These are phyloP conservation scores for Spencermartinsiella europaea DNA, from an alignment of 805 yeast species.

Conservation along the genomic window DNA sequence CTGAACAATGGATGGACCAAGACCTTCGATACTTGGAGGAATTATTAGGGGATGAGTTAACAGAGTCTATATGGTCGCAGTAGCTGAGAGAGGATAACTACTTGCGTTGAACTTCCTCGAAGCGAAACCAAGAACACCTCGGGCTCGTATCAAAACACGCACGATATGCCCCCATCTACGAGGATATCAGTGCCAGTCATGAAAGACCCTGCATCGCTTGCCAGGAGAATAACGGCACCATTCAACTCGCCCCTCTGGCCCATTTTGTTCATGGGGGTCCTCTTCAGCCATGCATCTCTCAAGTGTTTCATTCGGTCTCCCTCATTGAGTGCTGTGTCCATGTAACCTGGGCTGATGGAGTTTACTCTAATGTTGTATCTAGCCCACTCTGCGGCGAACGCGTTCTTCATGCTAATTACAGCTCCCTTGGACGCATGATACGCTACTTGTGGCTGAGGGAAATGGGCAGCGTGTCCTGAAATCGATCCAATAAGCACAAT, in stretches of 20 bases:
- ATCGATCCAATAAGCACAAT: constrained; percentile 8
- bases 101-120: no score
- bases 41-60: background rate
- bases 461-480: constrained; percentile 3
- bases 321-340: constrained; percentile 67
- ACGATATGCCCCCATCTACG: constrained; percentile 71
- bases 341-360: constrained; percentile 8
- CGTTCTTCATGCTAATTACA: background rate
- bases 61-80: background rate
- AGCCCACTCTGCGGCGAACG: constrained; percentile 11
- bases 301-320: constrained; percentile 60
- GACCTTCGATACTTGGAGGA: background rate
- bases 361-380: constrained; percentile 6
- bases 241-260: constrained; percentile 70
- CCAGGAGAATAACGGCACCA: constrained; percentile 77
- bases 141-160: constrained; percentile 1
- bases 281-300: constrained; percentile 42
- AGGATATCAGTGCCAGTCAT: constrained; percentile 72
- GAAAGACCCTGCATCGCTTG: constrained; percentile 76
- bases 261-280: constrained; percentile 3
- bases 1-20: background rate
- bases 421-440: constrained; percentile 71
- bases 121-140: no score
- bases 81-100: no score
- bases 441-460: constrained; percentile 27